Evolutionary conservation across 495 filamentous ascomycete species (phyloP).

Genomic region (Penicillium samsonianum): DNA sequence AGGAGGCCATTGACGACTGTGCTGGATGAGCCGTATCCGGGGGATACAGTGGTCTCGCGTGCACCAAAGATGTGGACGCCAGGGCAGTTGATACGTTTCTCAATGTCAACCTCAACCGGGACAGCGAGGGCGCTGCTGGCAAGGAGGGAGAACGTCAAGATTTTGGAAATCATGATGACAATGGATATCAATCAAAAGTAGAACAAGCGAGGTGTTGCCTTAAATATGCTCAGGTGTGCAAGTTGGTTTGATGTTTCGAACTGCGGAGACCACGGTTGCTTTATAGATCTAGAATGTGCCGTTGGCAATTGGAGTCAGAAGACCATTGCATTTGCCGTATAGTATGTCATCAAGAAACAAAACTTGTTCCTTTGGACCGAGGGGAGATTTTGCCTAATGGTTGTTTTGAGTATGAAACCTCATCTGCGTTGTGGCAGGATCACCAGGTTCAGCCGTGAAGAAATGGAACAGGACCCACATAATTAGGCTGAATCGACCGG

Average conservation of each 20-base stretch:
- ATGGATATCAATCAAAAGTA: not conserved
- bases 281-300: not conserved
- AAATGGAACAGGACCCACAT: not conserved
- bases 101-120: slow-evolving; percentile 19
- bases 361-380: slow-evolving; percentile 6
- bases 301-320: not conserved
- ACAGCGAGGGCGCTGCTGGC: slow-evolving; percentile 21
- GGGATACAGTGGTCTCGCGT: slow-evolving; percentile 60
- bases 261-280: not conserved
- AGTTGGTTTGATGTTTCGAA: not conserved
- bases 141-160: slow-evolving; percentile 19
- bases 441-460: slow-evolving; percentile 3
- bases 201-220: not conserved
- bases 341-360: not conserved
- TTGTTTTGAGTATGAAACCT: not conserved
- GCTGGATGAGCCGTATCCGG: slow-evolving; percentile 54
- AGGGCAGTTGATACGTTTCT: slow-evolving; percentile 42
- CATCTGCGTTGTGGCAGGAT: not conserved
- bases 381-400: slow-evolving; percentile 6
- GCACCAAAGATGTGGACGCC: slow-evolving; percentile 63
- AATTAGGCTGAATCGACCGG: slow-evolving; percentile 7
- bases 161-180: slow-evolving; percentile 14
- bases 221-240: not conserved
- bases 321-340: not conserved
- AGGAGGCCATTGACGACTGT: slow-evolving; percentile 54